Conservation (phyloP, 495 filamentous ascomycete species). For the Hyaloscypha finlandica region DNA sequence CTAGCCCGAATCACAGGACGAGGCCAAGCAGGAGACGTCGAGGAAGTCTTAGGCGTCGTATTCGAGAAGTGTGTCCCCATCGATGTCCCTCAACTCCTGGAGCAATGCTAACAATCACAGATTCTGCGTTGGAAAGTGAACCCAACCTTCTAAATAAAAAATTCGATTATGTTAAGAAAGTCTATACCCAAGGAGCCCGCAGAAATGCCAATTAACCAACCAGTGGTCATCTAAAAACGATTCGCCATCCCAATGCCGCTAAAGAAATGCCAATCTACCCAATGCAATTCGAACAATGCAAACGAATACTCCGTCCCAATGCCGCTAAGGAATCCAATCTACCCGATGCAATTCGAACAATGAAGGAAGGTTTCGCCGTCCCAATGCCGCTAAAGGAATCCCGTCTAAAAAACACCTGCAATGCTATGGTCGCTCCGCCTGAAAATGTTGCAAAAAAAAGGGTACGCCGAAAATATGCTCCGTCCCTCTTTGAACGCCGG, state of each 20-base stretch:
- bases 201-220: conserved; percentile 2
- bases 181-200: not conserved
- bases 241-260: conserved; percentile 6
- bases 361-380: not conserved
- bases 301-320: not conserved
- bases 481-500: conserved; percentile 31
- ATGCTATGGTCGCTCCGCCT: conserved; percentile 1
- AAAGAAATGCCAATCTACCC: not conserved
- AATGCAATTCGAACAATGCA: not conserved
- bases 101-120: conserved; percentile 32
- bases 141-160: not conserved
- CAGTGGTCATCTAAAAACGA: conserved; percentile 4
- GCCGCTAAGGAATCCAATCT: not conserved
- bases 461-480: conserved; percentile 1
- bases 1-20: conserved; percentile 85
- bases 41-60: conserved; percentile 94
- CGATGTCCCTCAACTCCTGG: not conserved
- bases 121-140: conserved; percentile 74
- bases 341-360: not conserved
- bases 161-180: not conserved
- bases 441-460: conserved; percentile 13
- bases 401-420: conserved; percentile 2
- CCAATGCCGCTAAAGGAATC: not conserved
- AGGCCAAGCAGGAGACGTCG: conserved; percentile 87
- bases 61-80: conserved; percentile 91